These are phyloP conservation scores for Colletotrichum somersetense DNA, from an alignment of 2,329 filamentous ascomycete genomes.

Conservation along the genomic window DNA sequence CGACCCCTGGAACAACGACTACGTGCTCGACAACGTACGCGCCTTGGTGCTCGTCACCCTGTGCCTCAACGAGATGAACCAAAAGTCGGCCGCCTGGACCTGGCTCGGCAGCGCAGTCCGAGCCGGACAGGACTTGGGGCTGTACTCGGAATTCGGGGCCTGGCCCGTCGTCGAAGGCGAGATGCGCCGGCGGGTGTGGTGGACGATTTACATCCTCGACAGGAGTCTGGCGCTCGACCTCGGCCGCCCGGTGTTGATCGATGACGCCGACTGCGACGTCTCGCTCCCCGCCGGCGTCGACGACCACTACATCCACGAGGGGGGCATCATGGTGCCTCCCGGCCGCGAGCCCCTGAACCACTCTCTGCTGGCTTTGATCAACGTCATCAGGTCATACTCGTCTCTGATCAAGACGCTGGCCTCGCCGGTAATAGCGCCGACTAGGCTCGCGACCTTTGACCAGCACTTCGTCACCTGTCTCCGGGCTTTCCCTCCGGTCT, in stretches of 20 bases:
- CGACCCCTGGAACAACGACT: constrained; percentile 85
- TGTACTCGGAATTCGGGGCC: constrained; percentile 80
- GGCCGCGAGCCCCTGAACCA: constrained; percentile 71
- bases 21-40: constrained; percentile 81
- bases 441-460: constrained; percentile 83
- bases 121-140: constrained; percentile 84
- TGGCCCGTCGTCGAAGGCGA: constrained; percentile 84
- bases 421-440: constrained; percentile 73
- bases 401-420: constrained; percentile 79
- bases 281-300: constrained; percentile 83
- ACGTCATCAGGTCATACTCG: constrained; percentile 83
- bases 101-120: constrained; percentile 87
- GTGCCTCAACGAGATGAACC: constrained; percentile 87
- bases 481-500: constrained; percentile 79
- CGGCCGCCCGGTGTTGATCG: constrained; percentile 83
- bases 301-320: constrained; percentile 79
- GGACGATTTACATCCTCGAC: constrained; percentile 92
- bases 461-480: constrained; percentile 82
- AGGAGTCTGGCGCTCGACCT: constrained; percentile 84
- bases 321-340: constrained; percentile 65
- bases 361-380: constrained; percentile 82
- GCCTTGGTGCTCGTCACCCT: constrained; percentile 80
- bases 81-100: constrained; percentile 86
- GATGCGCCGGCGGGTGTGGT: constrained; percentile 91
- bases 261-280: constrained; percentile 90